Evolutionary conservation across 2,329 filamentous ascomycete genomes (phyloP).

Genomic region (Monilinia laxa): DNA sequence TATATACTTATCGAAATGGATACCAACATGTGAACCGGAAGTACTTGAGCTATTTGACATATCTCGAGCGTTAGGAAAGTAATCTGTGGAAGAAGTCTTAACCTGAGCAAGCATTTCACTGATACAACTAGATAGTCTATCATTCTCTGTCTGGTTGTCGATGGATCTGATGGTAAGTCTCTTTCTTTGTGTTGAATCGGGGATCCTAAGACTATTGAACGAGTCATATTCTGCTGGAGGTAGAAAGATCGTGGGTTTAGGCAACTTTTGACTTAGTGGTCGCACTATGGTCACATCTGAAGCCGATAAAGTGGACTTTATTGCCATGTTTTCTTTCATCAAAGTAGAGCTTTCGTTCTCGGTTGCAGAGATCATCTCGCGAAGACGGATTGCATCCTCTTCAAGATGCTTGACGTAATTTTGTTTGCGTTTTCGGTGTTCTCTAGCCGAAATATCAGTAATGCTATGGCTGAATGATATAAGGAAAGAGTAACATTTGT

Average conservation of each 20-base stretch:
- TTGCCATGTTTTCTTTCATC: constrained; percentile 33
- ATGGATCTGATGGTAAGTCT: not conserved
- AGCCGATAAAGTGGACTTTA: constrained; percentile 24
- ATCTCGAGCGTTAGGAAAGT: not conserved
- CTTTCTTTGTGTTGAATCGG: not conserved
- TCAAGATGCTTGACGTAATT: constrained; percentile 38
- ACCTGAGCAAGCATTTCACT: constrained; percentile 1
- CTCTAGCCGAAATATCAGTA: constrained; percentile 25
- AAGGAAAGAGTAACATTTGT: constrained; percentile 32
- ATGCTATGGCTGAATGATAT: not conserved
- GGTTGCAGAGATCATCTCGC: constrained; percentile 32
- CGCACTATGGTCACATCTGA: not conserved
- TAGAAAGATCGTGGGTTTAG: not conserved
- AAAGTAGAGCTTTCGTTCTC: constrained; percentile 29
- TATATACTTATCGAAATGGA: constrained; percentile 10
- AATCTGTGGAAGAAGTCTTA: not conserved
- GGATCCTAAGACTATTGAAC: not conserved
- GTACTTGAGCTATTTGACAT: not conserved
- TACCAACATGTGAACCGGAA: not conserved
- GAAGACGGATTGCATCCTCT: constrained; percentile 35
- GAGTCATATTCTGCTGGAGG: not conserved
- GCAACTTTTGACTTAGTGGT: not conserved
- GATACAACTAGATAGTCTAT: constrained; percentile 15
- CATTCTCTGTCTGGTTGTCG: constrained; percentile 8
- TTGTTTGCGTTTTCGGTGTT: constrained; percentile 38